Base-by-base conservation (phyloP, 139 green algal species). In the Desmodesmus armatus region DNA sequence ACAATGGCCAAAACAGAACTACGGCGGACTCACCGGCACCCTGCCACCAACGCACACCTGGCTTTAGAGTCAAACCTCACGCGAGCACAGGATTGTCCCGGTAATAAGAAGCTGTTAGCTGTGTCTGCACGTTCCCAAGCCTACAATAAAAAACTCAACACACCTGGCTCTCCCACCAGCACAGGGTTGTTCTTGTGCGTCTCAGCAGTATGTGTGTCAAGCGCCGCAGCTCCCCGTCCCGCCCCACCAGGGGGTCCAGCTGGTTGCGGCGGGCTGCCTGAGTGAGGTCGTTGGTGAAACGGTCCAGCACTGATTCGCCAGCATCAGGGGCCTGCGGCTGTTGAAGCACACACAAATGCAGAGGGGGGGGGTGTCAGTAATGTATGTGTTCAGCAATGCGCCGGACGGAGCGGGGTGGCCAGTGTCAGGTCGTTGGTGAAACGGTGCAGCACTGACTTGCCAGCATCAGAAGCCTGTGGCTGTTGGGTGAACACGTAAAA, bases 101-200 rank as follows among this genome's bases (percentile, higher is more conserved):
- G n/a, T n/a, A n/a, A n/a, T n/a, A n/a, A n/a, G n/a, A n/a, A n/a
- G n/a, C n/a, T n/a, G n/a, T n/a, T n/a, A n/a, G n/a, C n/a, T n/a
- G n/a, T n/a, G n/a, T n/a, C n/a, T n/a, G n/a, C n/a, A n/a, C n/a
- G n/a, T n/a, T n/a, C n/a, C n/a, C n/a, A n/a, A n/a, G n/a, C n/a
- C n/a, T n/a, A n/a, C n/a, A 5, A 43, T 41, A 6, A 23, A 3
- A 78, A 25, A 40, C 23, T 78, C 31, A 44, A 5, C 76, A 11
- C 76, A 82, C 76, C 86, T 80, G 86, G 84, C 47, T 90, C 86
- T 3, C 86, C 86, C 35, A 90, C 81, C 33, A 90, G 81, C 41
- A 90, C 96, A 13, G 97, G 97, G 90, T 99, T 99, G 93, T 99
- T 99, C 91, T 99, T 99, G 96, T 98, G 83, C 97, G 91, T 40